These are phyloP conservation scores for Przewalskia tangutica DNA, from an alignment of 257 asterid species.

Conservation along the genomic window DNA sequence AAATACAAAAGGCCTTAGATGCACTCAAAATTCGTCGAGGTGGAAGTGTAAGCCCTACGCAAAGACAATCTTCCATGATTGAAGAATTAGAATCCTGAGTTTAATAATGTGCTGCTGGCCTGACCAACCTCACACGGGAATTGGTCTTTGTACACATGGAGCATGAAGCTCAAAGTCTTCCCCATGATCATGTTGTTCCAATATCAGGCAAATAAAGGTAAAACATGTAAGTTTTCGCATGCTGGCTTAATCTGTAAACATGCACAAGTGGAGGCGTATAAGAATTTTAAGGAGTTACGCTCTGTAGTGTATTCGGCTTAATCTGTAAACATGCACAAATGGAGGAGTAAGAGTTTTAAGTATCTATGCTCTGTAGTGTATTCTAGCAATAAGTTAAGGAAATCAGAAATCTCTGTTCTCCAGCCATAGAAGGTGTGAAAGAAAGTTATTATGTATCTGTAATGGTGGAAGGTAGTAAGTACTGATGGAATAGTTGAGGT, in stretches of 20 bases:
- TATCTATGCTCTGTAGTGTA: not conserved
- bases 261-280: not conserved
- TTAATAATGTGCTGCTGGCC: not conserved
- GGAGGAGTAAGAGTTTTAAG: not conserved
- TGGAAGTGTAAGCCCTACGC: constrained; percentile 91
- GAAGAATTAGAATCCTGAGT: not conserved
- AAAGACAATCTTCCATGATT: constrained; percentile 37
- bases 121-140: not conserved
- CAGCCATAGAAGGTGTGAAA: not conserved
- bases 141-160: not conserved
- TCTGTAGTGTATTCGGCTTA: not conserved
- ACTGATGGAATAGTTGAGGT: not conserved
- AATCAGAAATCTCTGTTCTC: not conserved
- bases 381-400: not conserved
- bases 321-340: not conserved
- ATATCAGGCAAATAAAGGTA: not conserved
- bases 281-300: not conserved
- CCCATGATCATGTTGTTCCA: not conserved
- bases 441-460: not conserved
- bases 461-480: too few species aligned
- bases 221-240: not conserved
- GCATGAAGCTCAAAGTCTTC: not conserved
- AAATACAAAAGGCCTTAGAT: constrained; percentile 81
- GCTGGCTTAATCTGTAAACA: not conserved
- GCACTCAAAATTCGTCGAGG: constrained; percentile 80